phyloP scores from a whole-genome alignment of 1,284 basidiomycete species.

The Schizophyllum commune region DNA sequence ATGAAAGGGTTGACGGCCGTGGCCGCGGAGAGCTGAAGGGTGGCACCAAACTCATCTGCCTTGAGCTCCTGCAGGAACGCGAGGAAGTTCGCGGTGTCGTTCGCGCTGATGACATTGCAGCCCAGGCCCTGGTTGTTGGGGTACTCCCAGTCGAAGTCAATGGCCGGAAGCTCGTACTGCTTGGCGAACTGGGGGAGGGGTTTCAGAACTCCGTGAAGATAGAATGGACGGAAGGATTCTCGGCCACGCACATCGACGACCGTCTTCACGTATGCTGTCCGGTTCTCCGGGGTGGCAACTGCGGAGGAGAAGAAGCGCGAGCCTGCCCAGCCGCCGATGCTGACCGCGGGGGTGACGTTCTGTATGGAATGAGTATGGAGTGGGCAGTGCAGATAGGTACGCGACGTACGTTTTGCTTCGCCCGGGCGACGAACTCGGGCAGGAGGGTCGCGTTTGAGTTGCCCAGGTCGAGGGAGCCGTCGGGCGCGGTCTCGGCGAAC shows the following conservation, averaged over 20 bases:
- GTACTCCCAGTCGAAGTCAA: constrained; percentile 74
- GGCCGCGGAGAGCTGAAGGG: constrained; percentile 60
- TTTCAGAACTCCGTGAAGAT: too few relatives aligned
- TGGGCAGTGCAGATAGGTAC: background rate
- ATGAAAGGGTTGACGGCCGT: constrained; percentile 53
- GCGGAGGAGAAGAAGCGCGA: constrained; percentile 50
- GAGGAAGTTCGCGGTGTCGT: constrained; percentile 53
- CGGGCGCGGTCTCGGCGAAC: constrained; percentile 31
- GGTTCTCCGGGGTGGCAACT: constrained; percentile 36
- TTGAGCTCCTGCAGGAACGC: constrained; percentile 60
- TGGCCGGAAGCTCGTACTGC: constrained; percentile 52
- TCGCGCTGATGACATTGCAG: constrained; percentile 42
- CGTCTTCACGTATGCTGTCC: constrained; percentile 51
- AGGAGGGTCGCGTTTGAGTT: constrained; percentile 24
- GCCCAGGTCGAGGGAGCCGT: constrained; percentile 18
- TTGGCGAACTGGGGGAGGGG: constrained; percentile 27
- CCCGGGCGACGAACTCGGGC: constrained; percentile 30
- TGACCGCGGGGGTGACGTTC: constrained; percentile 52
- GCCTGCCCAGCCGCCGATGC: constrained; percentile 71
- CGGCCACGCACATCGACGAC: constrained; percentile 24
- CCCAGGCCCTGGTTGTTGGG: constrained; percentile 46
- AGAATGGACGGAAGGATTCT: too few relatives aligned
- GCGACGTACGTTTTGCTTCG: constrained; percentile 26
- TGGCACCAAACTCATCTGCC: constrained; percentile 35
- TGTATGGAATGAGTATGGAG: constrained; percentile 15